These are phyloP conservation scores for Vachellia pachyceras DNA, from an alignment of 306 rosid species.

Conservation along the genomic window DNA sequence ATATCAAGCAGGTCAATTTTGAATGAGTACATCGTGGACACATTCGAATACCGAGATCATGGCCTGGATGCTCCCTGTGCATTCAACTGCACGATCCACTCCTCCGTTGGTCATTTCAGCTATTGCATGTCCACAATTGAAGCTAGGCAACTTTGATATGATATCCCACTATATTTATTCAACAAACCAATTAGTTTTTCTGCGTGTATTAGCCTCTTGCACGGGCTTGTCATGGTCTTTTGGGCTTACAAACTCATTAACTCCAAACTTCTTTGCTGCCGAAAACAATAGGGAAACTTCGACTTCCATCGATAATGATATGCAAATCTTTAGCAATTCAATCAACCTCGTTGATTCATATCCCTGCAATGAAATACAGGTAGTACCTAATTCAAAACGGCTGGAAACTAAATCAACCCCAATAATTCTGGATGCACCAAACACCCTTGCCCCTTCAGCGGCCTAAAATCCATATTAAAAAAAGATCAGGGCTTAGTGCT, in stretches of 20 bases:
- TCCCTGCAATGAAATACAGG: neutral
- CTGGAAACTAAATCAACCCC: slow-evolving; percentile 63
- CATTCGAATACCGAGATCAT: slow-evolving; percentile 77
- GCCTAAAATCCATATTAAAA: slow-evolving; percentile 44
- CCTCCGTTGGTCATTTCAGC: slow-evolving; percentile 72
- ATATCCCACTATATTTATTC: neutral
- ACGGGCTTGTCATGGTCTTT: slow-evolving; percentile 65
- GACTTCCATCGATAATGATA: neutral
- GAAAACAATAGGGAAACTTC: neutral
- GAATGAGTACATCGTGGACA: slow-evolving; percentile 60
- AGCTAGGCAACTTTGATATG: neutral
- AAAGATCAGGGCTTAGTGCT: neutral
- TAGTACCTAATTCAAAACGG: slow-evolving; percentile 63
- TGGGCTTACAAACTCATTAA: slow-evolving; percentile 69
- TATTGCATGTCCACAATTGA: slow-evolving; percentile 44
- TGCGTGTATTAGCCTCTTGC: no score
- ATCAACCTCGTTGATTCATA: neutral
- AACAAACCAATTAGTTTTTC: no score
- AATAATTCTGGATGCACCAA: slow-evolving; percentile 66
- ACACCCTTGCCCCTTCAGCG: slow-evolving; percentile 69
- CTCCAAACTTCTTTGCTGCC: slow-evolving; percentile 68
- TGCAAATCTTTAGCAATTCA: neutral
- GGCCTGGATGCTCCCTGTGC: slow-evolving; percentile 71
- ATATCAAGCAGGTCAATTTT: neutral
- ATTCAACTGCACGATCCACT: slow-evolving; percentile 68